These are phyloP conservation scores for Boletus subparvulus DNA, from an alignment of 768 basidiomycete species.

Conservation along the genomic window DNA sequence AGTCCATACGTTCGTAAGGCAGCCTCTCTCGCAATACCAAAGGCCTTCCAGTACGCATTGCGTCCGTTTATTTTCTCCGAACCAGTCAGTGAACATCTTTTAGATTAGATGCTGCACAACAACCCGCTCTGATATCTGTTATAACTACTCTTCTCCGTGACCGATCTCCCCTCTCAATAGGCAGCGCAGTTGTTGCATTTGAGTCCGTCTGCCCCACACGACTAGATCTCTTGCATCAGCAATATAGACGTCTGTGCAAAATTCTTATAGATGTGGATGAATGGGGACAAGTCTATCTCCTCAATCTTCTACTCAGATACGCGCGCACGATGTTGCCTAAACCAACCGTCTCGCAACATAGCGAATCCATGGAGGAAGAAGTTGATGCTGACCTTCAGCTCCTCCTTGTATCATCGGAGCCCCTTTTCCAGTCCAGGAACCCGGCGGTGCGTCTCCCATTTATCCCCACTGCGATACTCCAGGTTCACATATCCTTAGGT, in stretches of 20 bases:
- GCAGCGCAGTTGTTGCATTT: conserved; percentile 84
- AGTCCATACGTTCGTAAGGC: conserved; percentile 96
- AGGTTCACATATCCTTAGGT: conserved; percentile 49
- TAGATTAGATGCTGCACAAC: conserved; percentile 75
- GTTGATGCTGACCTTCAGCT: conserved; percentile 78
- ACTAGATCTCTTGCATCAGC: conserved; percentile 83
- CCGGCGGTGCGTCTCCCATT: conserved; percentile 61
- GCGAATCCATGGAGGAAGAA: conserved; percentile 47
- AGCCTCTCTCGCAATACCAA: conserved; percentile 86
- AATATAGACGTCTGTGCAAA: conserved; percentile 82
- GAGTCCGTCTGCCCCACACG: conserved; percentile 82
- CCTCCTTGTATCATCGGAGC: conserved; percentile 67
- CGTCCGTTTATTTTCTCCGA: conserved; percentile 10
- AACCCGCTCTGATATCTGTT: conserved; percentile 67
- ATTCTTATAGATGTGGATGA: conserved; percentile 91
- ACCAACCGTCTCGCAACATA: conserved; percentile 42
- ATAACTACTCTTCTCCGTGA: conserved; percentile 66
- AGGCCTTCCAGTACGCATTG: conserved; percentile 67
- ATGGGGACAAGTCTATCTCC: conserved; percentile 88
- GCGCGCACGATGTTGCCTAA: conserved; percentile 79
- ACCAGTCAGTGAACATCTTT: conserved; percentile 1
- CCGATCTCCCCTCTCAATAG: conserved; percentile 83
- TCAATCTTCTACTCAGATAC: conserved; percentile 80
- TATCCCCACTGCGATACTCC: not conserved
- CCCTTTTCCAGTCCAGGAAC: conserved; percentile 83